Base-by-base conservation (phyloP, 2,329 filamentous ascomycete species). In the Aphanoascus verrucosus region DNA sequence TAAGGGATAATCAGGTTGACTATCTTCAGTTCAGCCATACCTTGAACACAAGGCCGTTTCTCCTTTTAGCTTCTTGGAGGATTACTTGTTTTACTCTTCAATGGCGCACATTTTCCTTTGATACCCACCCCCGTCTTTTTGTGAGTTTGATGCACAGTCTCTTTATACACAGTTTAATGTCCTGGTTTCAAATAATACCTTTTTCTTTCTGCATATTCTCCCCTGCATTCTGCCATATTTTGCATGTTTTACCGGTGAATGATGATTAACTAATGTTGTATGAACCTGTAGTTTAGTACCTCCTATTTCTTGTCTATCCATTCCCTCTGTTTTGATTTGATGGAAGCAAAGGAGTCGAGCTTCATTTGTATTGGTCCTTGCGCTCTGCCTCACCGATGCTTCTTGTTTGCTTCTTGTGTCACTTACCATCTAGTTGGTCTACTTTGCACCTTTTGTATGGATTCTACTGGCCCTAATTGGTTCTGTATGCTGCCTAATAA, bases 381-480 rank as follows among this genome's bases (percentile, higher is more conserved):
- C 7, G 7, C 23, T 28, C 23, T 23, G 9, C 11, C 23, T 19
- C 23, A 45, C 14, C 23, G 19, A 15, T 50, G 38, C 14, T 34
- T 50, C 20, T 38, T 48, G 34, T 48, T 48, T 48, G 45, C 45
- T 48, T 20, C 23, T 20, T 52, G 50, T 52, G 41, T 46, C 9
- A 43, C 48, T 50, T 14, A 19, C 19, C 8, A 2, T 12, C 12
- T 28, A 14, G 4, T 6, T 31, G 46, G n/a, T 49, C 23, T 11
- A 14, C 9, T 15, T 14, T 31, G 37, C 12, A 40, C 12, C 15
- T 11, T 4, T 28, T 28, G 23, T 3, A 7, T 7, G 23, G 23
- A 7, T 7, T 28, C 23, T 28, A 28, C 23, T 28, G 23, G 23
- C 23, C 7, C 23, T 28, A 28, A 28, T 28, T 28, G 23, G 7